Evolutionary conservation across 495 filamentous ascomycete species (phyloP).

Genomic region (Talaromyces stipitatus): DNA sequence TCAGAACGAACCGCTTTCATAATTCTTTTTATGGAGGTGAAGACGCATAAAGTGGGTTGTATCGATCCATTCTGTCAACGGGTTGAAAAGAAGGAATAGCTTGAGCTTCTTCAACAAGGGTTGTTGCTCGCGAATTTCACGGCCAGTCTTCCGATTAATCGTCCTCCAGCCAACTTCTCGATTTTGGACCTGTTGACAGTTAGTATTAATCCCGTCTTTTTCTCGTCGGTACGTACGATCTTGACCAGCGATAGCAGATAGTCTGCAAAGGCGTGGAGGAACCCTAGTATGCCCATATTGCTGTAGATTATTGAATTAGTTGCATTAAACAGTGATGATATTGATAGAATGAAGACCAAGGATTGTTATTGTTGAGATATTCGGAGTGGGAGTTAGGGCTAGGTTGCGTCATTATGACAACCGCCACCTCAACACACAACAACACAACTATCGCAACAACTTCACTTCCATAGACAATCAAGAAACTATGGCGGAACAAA

Average conservation of each 20-base stretch:
- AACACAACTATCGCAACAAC: no score
- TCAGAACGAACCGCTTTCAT: not conserved
- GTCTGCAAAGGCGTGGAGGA: not conserved
- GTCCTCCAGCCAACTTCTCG: conserved; percentile 29
- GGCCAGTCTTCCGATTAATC: conserved; percentile 20
- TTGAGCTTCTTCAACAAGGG: conserved; percentile 33
- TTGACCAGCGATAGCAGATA: not conserved
- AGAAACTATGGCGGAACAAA: not conserved
- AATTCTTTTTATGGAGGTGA: conserved; percentile 21
- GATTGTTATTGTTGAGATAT: not conserved
- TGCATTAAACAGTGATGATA: not conserved
- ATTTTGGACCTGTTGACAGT: conserved; percentile 11
- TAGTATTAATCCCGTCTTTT: not conserved
- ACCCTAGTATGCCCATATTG: not conserved
- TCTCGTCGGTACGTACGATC: not conserved
- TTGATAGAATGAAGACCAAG: not conserved
- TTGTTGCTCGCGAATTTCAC: conserved; percentile 28
- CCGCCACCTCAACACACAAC: no score
- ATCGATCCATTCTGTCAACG: conserved; percentile 30
- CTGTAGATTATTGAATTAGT: not conserved
- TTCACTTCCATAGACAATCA: not conserved
- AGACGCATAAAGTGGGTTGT: conserved; percentile 25
- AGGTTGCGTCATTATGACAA: not conserved
- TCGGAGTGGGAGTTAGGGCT: not conserved
- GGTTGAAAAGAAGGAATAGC: conserved; percentile 34